Evolutionary conservation across 495 filamentous ascomycete genomes (phyloP), one percentile per base, ranked within the genome.

Genomic region (Tirmania nivea): DNA sequence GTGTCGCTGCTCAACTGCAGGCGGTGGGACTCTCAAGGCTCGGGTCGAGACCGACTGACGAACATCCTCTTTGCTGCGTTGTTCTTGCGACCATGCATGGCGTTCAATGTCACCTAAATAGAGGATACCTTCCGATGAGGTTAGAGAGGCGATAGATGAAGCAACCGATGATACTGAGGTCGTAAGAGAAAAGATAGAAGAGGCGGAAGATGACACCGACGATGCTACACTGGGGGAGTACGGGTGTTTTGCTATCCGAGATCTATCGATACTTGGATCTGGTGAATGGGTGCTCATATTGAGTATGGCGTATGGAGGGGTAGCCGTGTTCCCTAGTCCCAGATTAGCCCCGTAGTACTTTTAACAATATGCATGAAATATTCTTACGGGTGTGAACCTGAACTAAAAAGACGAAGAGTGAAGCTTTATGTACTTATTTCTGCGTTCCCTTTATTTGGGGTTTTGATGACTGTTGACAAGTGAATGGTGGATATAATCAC

Each of bases 131-230:
- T 35, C 68, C 67, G 50, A 71, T 70, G 54, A 58, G 64, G 51
- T 69, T 68, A 57, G 62, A 70, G 59, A 42, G 51, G 17, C 51
- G 60, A 54, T 35, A 64, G 69, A 71, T 16, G 71, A 69, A 55
- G 70, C 69, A 53, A 71, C 69, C 8, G 73, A 75, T 51, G 72
- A 73, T 63, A 79, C 79, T 52, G 72, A 76, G 47, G 72, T 76
- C 64, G 77, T 75, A 63, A 84, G 73, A 52, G 86, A 92, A 72
- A 86, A 90, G 59, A 87, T 74, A 6, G 86, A 65, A 10, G 62
- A 62, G 20, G 53, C 49, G 14, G 58, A 62, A 2, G 62, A 64
- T 14, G 62, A 61, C 39, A 58, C 56, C 25, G 60, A 56, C 10
- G 60, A 62, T n/a, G 56, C 52, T 35, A 55, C 9, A 19, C 35